Conservation (phyloP, 306 rosid genomes). For the Erythrophleum fordii region DNA sequence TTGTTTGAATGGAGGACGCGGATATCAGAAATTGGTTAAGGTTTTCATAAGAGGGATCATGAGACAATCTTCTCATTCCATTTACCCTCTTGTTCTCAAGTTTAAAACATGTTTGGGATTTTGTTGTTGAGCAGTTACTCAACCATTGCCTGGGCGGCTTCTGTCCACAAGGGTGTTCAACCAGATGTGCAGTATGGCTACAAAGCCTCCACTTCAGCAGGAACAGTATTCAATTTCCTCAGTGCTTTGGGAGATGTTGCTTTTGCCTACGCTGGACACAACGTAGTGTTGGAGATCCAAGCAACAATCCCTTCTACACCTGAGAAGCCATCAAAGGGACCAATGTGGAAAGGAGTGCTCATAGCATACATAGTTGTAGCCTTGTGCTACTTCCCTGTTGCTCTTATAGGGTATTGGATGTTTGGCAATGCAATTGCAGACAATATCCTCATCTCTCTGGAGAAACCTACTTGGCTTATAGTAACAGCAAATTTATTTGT, state of each 20-base stretch:
- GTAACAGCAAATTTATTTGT: conserved; percentile 67
- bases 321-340: conserved; percentile 67
- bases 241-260: conserved; percentile 67
- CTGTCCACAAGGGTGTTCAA: conserved; percentile 8
- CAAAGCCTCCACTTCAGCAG: conserved; percentile 30
- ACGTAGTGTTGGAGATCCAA: conserved; percentile 72
- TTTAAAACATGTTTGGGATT: background rate
- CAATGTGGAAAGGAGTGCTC: conserved; percentile 74
- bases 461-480: conserved; percentile 75
- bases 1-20: background rate
- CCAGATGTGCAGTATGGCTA: background rate
- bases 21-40: background rate
- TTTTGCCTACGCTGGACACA: conserved; percentile 80
- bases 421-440: conserved; percentile 66
- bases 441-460: conserved; percentile 59
- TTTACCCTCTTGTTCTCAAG: background rate
- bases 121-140: conserved; percentile 13
- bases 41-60: too few species aligned
- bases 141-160: conserved; percentile 21
- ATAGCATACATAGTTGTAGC: conserved; percentile 69
- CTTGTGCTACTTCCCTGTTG: conserved; percentile 81
- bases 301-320: conserved; percentile 79
- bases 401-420: conserved; percentile 59
- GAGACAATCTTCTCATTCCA: background rate
- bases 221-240: conserved; percentile 53